These are phyloP conservation scores for Peziza echinospora DNA, from an alignment of 495 filamentous ascomycete species.

Conservation along the genomic window DNA sequence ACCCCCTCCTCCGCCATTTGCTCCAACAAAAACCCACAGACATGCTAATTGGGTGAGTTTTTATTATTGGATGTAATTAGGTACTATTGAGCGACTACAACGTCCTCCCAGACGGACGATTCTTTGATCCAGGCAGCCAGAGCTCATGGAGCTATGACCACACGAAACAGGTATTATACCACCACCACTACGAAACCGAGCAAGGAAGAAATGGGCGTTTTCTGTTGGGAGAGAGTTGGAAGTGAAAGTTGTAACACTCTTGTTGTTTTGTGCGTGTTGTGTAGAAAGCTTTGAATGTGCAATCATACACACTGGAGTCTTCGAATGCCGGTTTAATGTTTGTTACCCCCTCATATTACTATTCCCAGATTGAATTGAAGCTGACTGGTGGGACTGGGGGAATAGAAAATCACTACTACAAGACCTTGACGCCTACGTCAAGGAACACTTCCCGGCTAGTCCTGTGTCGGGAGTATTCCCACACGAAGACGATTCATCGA, in stretches of 20 bases:
- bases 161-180: conserved; percentile 38
- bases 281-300: conserved; percentile 62
- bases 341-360: conserved; percentile 11
- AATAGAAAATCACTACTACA: conserved; percentile 60
- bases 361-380: background rate
- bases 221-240: too few relatives aligned
- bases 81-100: conserved; percentile 79
- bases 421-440: conserved; percentile 49
- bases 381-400: background rate
- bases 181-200: too few relatives aligned
- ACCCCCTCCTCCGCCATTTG: background rate
- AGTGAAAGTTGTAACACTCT: too few relatives aligned
- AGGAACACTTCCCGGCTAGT: conserved; percentile 64
- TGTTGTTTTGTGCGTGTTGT: conserved; percentile 7
- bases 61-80: conserved; percentile 26
- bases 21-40: too few relatives aligned
- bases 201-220: too few relatives aligned
- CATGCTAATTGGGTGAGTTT: too few relatives aligned
- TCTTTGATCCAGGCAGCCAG: conserved; percentile 71
- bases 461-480: conserved; percentile 64
- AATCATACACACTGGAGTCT: conserved; percentile 65
- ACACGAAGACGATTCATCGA: conserved; percentile 45
- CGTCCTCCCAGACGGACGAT: conserved; percentile 50
- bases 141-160: conserved; percentile 81
- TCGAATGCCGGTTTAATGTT: conserved; percentile 62